Evolutionary conservation across 768 basidiomycete genomes (phyloP).

Genomic region (Hypholoma sublateritium): DNA sequence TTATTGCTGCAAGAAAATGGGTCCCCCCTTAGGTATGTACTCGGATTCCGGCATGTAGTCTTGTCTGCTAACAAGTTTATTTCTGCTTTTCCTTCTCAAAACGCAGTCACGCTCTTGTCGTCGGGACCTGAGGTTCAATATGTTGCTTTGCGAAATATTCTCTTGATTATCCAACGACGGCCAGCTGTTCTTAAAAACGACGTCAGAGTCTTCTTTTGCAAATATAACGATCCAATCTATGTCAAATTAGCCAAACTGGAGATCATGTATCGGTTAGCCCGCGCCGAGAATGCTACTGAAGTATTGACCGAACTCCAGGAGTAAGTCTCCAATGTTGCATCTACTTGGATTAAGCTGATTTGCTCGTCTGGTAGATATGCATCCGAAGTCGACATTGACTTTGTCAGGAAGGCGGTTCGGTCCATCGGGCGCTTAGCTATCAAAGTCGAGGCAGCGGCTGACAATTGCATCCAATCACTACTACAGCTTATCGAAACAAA

Average conservation of each 20-base stretch:
- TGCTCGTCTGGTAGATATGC: conserved; percentile 67
- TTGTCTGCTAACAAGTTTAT: conserved; percentile 2
- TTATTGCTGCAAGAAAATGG: conserved; percentile 95
- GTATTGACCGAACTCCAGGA: conserved; percentile 95
- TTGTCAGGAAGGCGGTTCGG: conserved; percentile 95
- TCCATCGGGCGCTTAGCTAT: conserved; percentile 98
- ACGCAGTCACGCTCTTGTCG: conserved; percentile 85
- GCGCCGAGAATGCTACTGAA: conserved; percentile 91
- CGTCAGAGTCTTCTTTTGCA: conserved; percentile 99
- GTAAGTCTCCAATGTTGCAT: conserved; percentile 40
- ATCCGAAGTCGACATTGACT: conserved; percentile 97
- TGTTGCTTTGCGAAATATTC: conserved; percentile 93
- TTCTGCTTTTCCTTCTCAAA: not conserved
- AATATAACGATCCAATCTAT: conserved; percentile 99
- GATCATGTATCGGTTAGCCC: conserved; percentile 96
- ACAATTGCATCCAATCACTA: conserved; percentile 85
- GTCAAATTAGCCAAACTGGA: conserved; percentile 98
- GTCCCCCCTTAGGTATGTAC: conserved; percentile 83
- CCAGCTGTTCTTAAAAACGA: conserved; percentile 93
- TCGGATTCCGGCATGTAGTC: not conserved
- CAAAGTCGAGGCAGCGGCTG: conserved; percentile 89
- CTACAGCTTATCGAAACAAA: conserved; percentile 89
- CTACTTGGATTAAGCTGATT: not conserved
- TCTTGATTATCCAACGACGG: conserved; percentile 94
- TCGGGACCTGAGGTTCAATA: conserved; percentile 99